These are phyloP conservation scores for Sporobolomyces phaffii DNA, from an alignment of 768 basidiomycete genomes.

Conservation along the genomic window DNA sequence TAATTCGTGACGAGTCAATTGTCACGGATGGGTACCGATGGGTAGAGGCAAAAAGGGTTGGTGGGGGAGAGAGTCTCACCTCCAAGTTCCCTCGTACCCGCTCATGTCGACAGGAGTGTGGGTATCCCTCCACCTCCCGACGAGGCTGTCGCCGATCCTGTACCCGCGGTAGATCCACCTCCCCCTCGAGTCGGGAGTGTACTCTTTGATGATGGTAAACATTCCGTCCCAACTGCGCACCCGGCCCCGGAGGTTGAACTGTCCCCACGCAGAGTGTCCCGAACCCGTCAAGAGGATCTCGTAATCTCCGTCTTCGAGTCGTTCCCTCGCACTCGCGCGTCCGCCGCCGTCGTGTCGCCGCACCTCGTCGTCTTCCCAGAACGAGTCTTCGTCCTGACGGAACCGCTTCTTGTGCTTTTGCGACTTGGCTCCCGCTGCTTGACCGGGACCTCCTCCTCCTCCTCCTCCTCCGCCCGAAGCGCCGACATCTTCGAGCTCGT, in stretches of 20 bases:
- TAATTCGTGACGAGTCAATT: background rate
- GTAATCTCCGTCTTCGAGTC: conserved; percentile 32
- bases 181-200: conserved; percentile 54
- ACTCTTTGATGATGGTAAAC: conserved; percentile 75
- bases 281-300: conserved; percentile 40
- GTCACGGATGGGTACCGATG: too few relatives aligned
- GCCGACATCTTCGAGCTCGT: background rate
- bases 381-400: background rate
- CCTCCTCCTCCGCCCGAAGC: background rate
- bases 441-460: background rate
- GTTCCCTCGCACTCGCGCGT: background rate
- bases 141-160: conserved; percentile 62
- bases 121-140: conserved; percentile 76
- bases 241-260: conserved; percentile 71
- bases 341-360: conserved; percentile 3
- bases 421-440: background rate
- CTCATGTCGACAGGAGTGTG: conserved; percentile 32
- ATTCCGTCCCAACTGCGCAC: conserved; percentile 76
- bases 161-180: conserved; percentile 82
- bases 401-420: background rate
- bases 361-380: conserved; percentile 25
- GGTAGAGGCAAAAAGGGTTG: background rate
- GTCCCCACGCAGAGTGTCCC: conserved; percentile 90
- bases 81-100: conserved; percentile 36
- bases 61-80: background rate